phyloP scores from a whole-genome alignment of 352 stramenopile genomes.

The Albugo laibachii region DNA sequence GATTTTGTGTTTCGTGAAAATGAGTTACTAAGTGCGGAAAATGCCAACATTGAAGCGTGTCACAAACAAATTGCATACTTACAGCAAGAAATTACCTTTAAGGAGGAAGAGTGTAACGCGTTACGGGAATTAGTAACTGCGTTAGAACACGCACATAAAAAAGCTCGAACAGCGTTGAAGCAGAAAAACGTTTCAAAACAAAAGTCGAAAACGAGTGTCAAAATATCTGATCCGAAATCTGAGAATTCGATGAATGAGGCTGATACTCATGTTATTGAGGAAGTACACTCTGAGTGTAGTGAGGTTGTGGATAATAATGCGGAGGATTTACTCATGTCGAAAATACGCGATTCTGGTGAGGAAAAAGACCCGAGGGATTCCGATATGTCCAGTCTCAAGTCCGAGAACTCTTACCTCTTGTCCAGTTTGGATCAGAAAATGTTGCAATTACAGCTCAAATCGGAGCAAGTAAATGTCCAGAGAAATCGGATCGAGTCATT shows the following conservation, averaged over 20 bases:
- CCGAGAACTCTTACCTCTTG: constrained; percentile 45
- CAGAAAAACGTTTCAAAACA: too few species aligned
- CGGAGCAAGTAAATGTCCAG: constrained; percentile 43
- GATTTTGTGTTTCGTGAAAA: constrained; percentile 78
- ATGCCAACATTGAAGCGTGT: constrained; percentile 55
- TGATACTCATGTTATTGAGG: constrained; percentile 1
- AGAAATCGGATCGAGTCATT: constrained; percentile 38
- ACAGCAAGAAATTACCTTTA: constrained; percentile 74
- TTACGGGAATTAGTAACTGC: constrained; percentile 47
- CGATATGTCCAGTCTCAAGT: constrained; percentile 13
- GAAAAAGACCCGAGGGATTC: background rate
- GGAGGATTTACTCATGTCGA: background rate
- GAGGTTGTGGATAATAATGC: constrained; percentile 27
- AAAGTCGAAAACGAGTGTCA: background rate
- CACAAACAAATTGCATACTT: constrained; percentile 71
- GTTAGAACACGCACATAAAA: constrained; percentile 60
- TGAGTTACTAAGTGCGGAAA: constrained; percentile 63
- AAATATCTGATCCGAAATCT: background rate
- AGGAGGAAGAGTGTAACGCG: constrained; percentile 57
- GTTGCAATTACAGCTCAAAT: constrained; percentile 26
- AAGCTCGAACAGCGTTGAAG: constrained; percentile 21
- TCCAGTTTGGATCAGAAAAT: constrained; percentile 62
- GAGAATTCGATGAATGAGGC: background rate
- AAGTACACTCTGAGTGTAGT: constrained; percentile 11
- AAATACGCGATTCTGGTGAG: constrained; percentile 1